Conservation (phyloP, 225 moss, liverwort and hornwort genomes). For the Physcomitrellopsis africana region DNA sequence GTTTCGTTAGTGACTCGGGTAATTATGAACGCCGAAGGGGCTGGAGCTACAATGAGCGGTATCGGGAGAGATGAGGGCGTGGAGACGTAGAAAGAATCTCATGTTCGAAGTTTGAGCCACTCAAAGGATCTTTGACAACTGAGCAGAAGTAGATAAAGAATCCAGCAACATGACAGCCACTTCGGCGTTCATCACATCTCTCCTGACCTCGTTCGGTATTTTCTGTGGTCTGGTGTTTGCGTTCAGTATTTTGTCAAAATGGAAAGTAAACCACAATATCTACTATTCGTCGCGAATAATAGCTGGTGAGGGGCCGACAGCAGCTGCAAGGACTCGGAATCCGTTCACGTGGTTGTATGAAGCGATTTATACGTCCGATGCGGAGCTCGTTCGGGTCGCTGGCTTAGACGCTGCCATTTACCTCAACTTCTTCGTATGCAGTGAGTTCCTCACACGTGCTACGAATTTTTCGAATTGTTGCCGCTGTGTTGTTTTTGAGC, state of each 20-base stretch:
- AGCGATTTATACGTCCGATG: slow-evolving; percentile 51
- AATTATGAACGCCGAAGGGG: too few species aligned
- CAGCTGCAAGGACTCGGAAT: slow-evolving; percentile 25
- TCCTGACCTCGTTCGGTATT: slow-evolving; percentile 65
- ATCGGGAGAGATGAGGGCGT: too few species aligned
- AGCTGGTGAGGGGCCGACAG: slow-evolving; percentile 38
- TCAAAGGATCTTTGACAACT: too few species aligned
- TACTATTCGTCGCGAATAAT: slow-evolving; percentile 55
- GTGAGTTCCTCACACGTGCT: slow-evolving; percentile 26
- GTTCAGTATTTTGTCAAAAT: slow-evolving; percentile 48
- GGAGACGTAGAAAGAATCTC: too few species aligned
- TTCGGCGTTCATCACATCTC: slow-evolving; percentile 56
- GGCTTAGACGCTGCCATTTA: slow-evolving; percentile 68
- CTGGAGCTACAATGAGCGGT: too few species aligned
- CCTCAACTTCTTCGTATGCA: slow-evolving; percentile 60
- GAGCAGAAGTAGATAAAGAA: too few species aligned
- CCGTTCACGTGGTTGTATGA: slow-evolving; percentile 57
- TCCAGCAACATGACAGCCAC: slow-evolving; percentile 50
- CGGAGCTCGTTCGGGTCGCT: slow-evolving; percentile 46
- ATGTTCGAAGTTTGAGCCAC: too few species aligned
- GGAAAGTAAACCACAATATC: slow-evolving; percentile 49
- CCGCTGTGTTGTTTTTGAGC: background rate
- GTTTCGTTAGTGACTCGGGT: too few species aligned
- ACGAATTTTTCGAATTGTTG: too few species aligned
- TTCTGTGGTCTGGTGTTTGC: slow-evolving; percentile 48